phyloP scores from a whole-genome alignment of 2,329 filamentous ascomycete genomes.

The Pseudogymnoascus sp. region DNA sequence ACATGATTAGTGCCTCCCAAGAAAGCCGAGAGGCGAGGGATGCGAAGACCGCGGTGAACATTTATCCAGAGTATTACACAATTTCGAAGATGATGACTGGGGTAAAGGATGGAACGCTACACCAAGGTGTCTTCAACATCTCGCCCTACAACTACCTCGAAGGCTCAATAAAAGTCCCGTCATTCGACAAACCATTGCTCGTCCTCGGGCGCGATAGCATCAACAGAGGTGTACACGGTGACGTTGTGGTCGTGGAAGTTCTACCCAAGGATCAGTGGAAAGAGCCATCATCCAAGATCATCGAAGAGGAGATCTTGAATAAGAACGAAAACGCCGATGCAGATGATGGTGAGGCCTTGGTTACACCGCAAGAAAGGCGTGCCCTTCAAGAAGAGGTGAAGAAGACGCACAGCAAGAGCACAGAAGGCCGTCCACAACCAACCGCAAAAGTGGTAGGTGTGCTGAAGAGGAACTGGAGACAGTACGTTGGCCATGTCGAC shows the following conservation, averaged over 20 bases:
- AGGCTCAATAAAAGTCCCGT: slow-evolving; percentile 78
- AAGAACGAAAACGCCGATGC: slow-evolving; percentile 89
- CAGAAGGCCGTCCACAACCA: slow-evolving; percentile 73
- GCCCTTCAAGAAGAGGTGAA: slow-evolving; percentile 88
- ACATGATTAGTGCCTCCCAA: slow-evolving; percentile 82
- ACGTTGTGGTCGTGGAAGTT: slow-evolving; percentile 87
- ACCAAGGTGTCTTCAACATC: slow-evolving; percentile 92
- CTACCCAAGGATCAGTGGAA: slow-evolving; percentile 96
- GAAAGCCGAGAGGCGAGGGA: slow-evolving; percentile 57
- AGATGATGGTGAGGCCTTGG: slow-evolving; percentile 65
- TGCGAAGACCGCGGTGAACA: slow-evolving; percentile 53
- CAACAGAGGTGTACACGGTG: slow-evolving; percentile 85
- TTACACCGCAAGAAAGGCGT: slow-evolving; percentile 79
- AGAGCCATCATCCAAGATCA: slow-evolving; percentile 85
- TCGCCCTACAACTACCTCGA: slow-evolving; percentile 98
- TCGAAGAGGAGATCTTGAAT: slow-evolving; percentile 86
- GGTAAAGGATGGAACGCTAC: slow-evolving; percentile 76
- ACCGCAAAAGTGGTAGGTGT: slow-evolving; percentile 89
- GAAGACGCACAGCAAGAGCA: slow-evolving; percentile 66
- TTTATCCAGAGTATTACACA: slow-evolving; percentile 85
- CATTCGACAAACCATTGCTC: slow-evolving; percentile 82
- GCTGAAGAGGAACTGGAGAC: slow-evolving; percentile 93
- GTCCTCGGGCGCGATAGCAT: slow-evolving; percentile 91
- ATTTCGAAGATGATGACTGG: slow-evolving; percentile 92
- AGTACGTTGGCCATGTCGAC: slow-evolving; percentile 95